Percentiles rank a stretch among this genome's conserved stretches.
phyloP scores from a whole-genome alignment of 1,284 basidiomycete species.

The Leccinum fallax region DNA sequence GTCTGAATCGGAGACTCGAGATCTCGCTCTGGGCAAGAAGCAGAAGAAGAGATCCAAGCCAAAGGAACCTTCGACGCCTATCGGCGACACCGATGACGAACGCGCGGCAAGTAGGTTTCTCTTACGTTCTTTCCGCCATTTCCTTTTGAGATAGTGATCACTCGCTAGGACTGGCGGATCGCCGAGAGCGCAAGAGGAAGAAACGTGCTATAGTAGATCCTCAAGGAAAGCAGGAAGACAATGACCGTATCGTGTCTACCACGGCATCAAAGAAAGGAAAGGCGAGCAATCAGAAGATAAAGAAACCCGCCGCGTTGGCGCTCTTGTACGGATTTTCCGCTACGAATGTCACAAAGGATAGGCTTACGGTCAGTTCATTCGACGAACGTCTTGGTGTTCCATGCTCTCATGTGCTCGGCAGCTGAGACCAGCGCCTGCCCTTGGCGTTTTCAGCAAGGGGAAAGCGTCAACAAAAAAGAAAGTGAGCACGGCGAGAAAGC shows the following conservation, averaged over 20 bases:
- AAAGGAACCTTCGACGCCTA: slow-evolving; percentile 13
- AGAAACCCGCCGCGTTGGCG: slow-evolving; percentile 54
- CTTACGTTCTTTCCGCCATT: background rate
- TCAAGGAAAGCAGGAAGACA: slow-evolving; percentile 17
- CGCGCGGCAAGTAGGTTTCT: slow-evolving; percentile 36
- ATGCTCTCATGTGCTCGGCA: slow-evolving; percentile 28
- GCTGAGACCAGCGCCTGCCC: slow-evolving; percentile 43
- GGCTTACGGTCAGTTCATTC: slow-evolving; percentile 60
- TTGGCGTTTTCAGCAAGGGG: slow-evolving; percentile 74
- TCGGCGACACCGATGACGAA: slow-evolving; percentile 32
- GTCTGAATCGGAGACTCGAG: slow-evolving; percentile 7
- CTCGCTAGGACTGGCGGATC: slow-evolving; percentile 52
- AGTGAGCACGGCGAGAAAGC: slow-evolving; percentile 17
- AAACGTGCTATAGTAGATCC: slow-evolving; percentile 52
- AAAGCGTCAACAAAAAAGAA: slow-evolving; percentile 58
- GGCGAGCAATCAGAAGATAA: slow-evolving; percentile 31
- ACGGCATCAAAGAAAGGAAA: slow-evolving; percentile 13
- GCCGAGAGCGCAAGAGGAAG: slow-evolving; percentile 55
- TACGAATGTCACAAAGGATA: slow-evolving; percentile 63
- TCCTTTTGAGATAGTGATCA: background rate
- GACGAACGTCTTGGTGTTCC: background rate
- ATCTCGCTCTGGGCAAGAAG: slow-evolving; percentile 23
- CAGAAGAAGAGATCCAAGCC: slow-evolving; percentile 14
- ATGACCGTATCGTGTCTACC: slow-evolving; percentile 7
- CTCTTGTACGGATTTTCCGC: slow-evolving; percentile 76